Percentiles rank a stretch among this genome's conserved stretches.
These are phyloP conservation scores for Coemansia sp. DNA, from an alignment of 192 early-diverging fungal species.

Conservation along the genomic window DNA sequence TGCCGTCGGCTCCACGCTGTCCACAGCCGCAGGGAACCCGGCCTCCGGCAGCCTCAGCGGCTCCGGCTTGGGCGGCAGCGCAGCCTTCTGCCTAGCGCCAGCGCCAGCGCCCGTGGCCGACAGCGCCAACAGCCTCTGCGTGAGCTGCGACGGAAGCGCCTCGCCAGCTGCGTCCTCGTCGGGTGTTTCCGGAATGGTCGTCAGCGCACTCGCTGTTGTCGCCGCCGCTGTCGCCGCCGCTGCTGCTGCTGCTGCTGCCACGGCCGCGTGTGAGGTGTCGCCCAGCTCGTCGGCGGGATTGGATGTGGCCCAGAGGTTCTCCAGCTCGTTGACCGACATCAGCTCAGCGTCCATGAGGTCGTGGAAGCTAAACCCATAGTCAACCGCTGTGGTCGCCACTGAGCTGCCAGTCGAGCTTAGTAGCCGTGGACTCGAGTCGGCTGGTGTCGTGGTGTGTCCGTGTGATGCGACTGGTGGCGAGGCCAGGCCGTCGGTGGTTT, in stretches of 20 bases:
- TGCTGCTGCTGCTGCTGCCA: background rate
- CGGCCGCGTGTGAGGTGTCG: background rate
- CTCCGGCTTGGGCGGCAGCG: background rate
- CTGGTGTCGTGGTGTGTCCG: background rate
- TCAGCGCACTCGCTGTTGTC: background rate
- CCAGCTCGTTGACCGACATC: slow-evolving; percentile 63
- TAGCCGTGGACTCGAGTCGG: background rate
- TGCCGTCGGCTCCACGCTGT: slow-evolving; percentile 42
- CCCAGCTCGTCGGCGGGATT: slow-evolving; percentile 12
- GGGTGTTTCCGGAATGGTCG: slow-evolving; percentile 31
- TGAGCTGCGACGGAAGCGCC: slow-evolving; percentile 31
- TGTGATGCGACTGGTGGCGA: background rate
- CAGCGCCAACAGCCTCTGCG: slow-evolving; percentile 40
- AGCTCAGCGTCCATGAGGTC: slow-evolving; percentile 63
- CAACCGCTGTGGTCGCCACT: slow-evolving; percentile 5
- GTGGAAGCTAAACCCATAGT: slow-evolving; percentile 53
- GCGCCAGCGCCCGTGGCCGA: background rate
- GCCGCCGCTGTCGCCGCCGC: background rate
- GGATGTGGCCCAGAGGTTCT: slow-evolving; percentile 55
- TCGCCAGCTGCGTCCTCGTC: slow-evolving; percentile 17
- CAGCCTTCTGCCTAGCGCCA: background rate
- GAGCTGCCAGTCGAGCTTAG: background rate
- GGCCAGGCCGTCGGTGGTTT: background rate
- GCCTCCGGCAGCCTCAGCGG: background rate
- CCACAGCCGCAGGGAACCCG: background rate